A percentile compares a stretch with the other conserved stretches of the same genome.
These are phyloP conservation scores for Kodamaea plutei DNA, from an alignment of 1,139 yeast genomes.

Conservation along the genomic window DNA sequence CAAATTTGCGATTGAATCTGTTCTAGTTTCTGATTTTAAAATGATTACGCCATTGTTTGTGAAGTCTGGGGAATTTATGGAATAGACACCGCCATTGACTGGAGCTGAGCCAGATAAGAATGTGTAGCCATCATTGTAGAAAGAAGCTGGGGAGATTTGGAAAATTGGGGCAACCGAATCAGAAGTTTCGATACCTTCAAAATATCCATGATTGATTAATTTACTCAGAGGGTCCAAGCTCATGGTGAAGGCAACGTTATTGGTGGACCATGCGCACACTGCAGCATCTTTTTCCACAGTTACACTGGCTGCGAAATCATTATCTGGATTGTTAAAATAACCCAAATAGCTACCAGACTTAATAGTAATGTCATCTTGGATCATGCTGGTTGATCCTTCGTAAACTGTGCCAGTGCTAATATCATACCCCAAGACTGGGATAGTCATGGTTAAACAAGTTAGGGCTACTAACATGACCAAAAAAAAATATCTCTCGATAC, in stretches of 20 bases:
- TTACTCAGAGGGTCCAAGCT: not conserved
- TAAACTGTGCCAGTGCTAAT: not conserved
- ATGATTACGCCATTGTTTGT: constrained; percentile 24
- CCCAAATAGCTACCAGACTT: not conserved
- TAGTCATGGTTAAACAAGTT: no score
- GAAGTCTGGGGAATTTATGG: constrained; percentile 21
- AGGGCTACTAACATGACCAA: no score
- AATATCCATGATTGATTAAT: not conserved
- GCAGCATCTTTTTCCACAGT: not conserved
- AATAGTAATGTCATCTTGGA: not conserved
- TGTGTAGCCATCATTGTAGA: constrained; percentile 26
- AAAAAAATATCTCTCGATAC: no score
- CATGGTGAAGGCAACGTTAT: not conserved
- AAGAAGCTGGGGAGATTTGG: constrained; percentile 10
- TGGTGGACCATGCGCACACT: not conserved
- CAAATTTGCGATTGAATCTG: constrained; percentile 16
- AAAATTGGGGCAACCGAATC: not conserved
- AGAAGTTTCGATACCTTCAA: not conserved
- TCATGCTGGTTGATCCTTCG: not conserved
- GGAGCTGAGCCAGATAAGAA: constrained; percentile 24
- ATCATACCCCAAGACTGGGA: no score
- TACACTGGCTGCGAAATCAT: not conserved
- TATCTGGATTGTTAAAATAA: not conserved
- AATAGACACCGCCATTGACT: constrained; percentile 18
- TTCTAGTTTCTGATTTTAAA: constrained; percentile 19